Base-by-base conservation (phyloP, 768 basidiomycete genomes). In the Suillus weaverae region DNA sequence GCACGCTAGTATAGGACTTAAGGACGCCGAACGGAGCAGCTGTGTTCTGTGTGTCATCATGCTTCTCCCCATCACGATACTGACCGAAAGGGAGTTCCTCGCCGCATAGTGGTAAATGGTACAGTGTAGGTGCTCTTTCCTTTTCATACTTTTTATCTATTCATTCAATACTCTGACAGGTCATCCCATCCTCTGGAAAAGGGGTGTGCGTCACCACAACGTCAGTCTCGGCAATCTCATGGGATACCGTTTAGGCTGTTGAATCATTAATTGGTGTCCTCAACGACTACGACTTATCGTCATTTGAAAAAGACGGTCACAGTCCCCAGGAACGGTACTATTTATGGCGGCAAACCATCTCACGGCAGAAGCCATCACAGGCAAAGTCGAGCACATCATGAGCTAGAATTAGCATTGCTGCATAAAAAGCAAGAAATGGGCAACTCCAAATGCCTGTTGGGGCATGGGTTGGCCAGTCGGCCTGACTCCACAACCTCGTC, bases 211-310 rank as follows among this genome's bases (percentile, higher is more conserved):
- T 8, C 56, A 59, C 41, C 14, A 18, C 0, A 10, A 59, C 30
- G 9, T 38, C 9, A 59, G 20, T 16, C 36, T 26, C 4, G 38
- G 41, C 33, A 59, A 59, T 20, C 20, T 59, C 10, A 38, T 13
- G 35, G 35, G 22, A 33, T 59, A 38, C 41, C 6, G 13, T 8
- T 10, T 11, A 22, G 8, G 18, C 33, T 16, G 20, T 41, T 16
- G 4, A 18, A 30, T n/a, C 20, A 30, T 59, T n/a, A n/a, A n/a
- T n/a, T 13, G 35, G 56, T 8, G 56, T 38, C 20, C n/a, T 59
- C 32, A 38, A 59, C 16, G 56, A 59, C 18, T 68, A 60, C 9
- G 67, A 68, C 48, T 66, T 35, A 36, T 61, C 38, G 5, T 56
- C 22, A 43, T 32, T 11, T 32, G n/a, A n/a, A 14, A 3, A 18